Evolutionary conservation across 2,329 filamentous ascomycete species (phyloP), one percentile per base, ranked within the genome.

Genomic region (Eutypella sp.): DNA sequence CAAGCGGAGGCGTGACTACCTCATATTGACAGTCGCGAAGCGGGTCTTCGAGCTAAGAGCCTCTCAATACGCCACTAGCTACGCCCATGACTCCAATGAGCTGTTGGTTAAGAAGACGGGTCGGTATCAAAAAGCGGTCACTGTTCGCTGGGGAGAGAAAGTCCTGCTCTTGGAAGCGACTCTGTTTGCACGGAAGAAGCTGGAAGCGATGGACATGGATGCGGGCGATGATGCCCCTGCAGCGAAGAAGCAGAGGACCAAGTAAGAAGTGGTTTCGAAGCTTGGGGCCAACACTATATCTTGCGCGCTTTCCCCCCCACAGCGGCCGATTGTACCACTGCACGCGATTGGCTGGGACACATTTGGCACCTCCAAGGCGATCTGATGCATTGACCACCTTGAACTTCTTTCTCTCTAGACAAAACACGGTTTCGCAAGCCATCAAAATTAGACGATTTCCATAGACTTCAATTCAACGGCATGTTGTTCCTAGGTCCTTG

Each of bases 141-240:
- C 78, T 42, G 84, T 90, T 29, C 77, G 87, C 48, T 66, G 83
- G 3, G 87, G 87, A 13, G 87, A 92, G 66, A 89, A 89, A 63
- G 73, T 75, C 54, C 70, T 91, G 5, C 60, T 90, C 20, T 66
- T 72, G 45, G 73, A 81, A 57, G 71, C 81, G 1, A 70, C 76
- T 47, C 54, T 49, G 10, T 55, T 65, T 13, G 51, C 65, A 40
- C 65, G 62, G 52, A 60, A 56, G 29, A 61, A 57, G 44, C 40
- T 62, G 15, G 50, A 49, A 15, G 48, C 51, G 19, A 25, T 59
- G 15, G 40, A 45, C 15, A 45, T 42, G 27, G 47, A 36, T 20
- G 46, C 48, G 6, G 44, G 41, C 3, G 53, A 54, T 5, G 25
- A 40, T 10, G 57, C 59, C 38, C 62, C 56, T 9, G 50, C 57